Evolutionary conservation across 2,329 filamentous ascomycete genomes (phyloP).

Genomic region (Pochonia chlamydosporia): DNA sequence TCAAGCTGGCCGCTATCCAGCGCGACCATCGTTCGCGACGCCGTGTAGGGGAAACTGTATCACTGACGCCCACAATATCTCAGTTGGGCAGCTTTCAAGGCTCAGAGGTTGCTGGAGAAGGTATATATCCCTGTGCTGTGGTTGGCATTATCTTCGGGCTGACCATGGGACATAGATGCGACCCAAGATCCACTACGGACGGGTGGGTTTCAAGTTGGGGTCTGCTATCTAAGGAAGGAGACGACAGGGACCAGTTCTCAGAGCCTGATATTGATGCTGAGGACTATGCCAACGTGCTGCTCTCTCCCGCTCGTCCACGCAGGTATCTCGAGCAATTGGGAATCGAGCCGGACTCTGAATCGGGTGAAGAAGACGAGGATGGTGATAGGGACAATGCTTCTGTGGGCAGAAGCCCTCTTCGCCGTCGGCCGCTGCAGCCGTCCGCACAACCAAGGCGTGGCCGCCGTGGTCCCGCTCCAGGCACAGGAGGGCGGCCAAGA

Average conservation of each 20-base stretch:
- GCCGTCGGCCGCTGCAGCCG: neutral
- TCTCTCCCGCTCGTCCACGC: neutral
- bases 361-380: conserved; percentile 1
- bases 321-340: conserved; percentile 2
- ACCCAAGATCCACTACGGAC: too few species aligned
- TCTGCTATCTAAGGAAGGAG: too few species aligned
- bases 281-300: conserved; percentile 2
- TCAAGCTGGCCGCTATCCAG: conserved; percentile 10
- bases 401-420: conserved; percentile 1
- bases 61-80: neutral
- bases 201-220: too few species aligned
- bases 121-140: too few species aligned
- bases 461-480: neutral
- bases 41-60: conserved; percentile 7
- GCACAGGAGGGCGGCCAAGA: neutral
- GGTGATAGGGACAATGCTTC: neutral
- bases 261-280: conserved; percentile 2
- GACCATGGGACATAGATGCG: too few species aligned
- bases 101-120: too few species aligned
- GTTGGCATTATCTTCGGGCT: too few species aligned
- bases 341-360: neutral
- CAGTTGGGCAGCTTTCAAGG: too few species aligned
- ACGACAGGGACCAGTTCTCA: neutral
- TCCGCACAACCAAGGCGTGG: neutral
- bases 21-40: conserved; percentile 11